phyloP scores from a whole-genome alignment of 371 early-diverging fungal species.

The Nematocida homosporus region DNA sequence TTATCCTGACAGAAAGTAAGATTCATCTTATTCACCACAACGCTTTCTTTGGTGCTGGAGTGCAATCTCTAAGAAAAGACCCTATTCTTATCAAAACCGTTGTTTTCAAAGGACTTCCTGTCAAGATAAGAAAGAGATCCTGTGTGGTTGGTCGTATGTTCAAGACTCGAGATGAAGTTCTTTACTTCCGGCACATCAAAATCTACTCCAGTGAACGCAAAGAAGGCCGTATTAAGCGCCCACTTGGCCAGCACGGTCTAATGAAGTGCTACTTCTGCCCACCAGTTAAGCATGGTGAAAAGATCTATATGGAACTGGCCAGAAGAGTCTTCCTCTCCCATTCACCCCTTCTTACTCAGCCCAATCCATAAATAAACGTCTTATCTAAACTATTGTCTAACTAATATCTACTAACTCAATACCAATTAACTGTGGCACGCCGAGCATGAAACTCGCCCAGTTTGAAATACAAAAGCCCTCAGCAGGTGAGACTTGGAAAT shows the following conservation, averaged over 20 bases:
- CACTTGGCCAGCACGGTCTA: conserved; percentile 65
- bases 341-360: background rate
- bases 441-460: no score
- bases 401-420: no score
- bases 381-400: background rate
- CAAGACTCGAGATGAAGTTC: conserved; percentile 63
- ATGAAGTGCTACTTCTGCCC: conserved; percentile 67
- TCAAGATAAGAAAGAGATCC: conserved; percentile 61
- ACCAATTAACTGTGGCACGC: no score
- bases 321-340: conserved; percentile 61
- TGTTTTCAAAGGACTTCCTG: conserved; percentile 58
- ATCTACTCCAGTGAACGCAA: conserved; percentile 55
- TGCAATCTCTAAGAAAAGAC: conserved; percentile 49
- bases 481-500: background rate
- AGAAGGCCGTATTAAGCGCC: conserved; percentile 64
- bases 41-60: conserved; percentile 15
- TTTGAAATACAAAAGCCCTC: no score
- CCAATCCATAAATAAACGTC: background rate
- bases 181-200: conserved; percentile 63
- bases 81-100: conserved; percentile 60
- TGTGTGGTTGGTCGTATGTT: conserved; percentile 66
- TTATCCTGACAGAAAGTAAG: conserved; percentile 54
- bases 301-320: conserved; percentile 63
- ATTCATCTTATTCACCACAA: conserved; percentile 14
- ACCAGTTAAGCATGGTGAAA: conserved; percentile 63